These are phyloP conservation scores for Colletotrichum aenigma DNA, from an alignment of 2,329 filamentous ascomycete genomes.

Conservation along the genomic window DNA sequence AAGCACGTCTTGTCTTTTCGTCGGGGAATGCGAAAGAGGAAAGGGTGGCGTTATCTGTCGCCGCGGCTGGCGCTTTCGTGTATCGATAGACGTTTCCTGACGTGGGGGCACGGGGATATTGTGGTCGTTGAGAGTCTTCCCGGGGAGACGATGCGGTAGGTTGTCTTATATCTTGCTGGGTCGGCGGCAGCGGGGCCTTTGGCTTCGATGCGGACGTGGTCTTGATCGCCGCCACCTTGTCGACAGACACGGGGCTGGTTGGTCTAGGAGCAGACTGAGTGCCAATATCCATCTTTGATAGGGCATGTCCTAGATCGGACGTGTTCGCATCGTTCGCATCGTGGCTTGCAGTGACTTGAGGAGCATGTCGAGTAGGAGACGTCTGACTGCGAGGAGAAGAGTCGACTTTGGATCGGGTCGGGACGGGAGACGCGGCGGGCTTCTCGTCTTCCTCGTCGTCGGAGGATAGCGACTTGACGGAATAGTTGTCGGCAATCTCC, in stretches of 20 bases:
- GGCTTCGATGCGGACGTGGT: neutral
- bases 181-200: neutral
- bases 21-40: neutral
- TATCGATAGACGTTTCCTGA: neutral
- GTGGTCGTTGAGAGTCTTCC: neutral
- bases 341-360: neutral
- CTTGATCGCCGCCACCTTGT: neutral
- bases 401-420: neutral
- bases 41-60: neutral
- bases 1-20: no score
- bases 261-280: neutral
- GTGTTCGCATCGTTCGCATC: neutral
- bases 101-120: neutral
- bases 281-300: neutral
- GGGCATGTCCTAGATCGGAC: rapidly evolving
- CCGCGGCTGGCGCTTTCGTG: neutral
- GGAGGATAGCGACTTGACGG: slow-evolving; percentile 29
- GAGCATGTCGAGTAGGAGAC: neutral
- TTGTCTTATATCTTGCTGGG: neutral
- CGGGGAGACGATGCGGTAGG: neutral
- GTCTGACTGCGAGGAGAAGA: neutral
- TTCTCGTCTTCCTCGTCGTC: slow-evolving; percentile 15
- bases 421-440: neutral
- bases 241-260: neutral
- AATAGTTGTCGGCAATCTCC: slow-evolving; percentile 27